These are phyloP conservation scores for Cutaneotrichosporon cutaneum DNA, from an alignment of 1,284 basidiomycete species.

Conservation along the genomic window DNA sequence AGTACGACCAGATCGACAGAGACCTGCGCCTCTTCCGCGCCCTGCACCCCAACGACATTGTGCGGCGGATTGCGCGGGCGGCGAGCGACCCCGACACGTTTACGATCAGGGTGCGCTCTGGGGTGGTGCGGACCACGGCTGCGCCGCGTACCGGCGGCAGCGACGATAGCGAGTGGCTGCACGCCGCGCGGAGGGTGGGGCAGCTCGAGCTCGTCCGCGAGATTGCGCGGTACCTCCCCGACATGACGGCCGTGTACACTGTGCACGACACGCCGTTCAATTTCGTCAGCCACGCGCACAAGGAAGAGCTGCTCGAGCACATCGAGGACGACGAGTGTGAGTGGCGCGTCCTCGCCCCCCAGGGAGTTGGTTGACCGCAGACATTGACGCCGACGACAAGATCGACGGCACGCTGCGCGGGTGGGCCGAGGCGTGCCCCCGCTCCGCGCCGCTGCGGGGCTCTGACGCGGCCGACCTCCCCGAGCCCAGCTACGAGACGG, in stretches of 20 bases:
- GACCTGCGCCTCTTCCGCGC: slow-evolving; percentile 45
- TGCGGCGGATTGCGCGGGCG: slow-evolving; percentile 57
- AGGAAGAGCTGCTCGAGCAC: slow-evolving; percentile 52
- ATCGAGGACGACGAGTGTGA: slow-evolving; percentile 52
- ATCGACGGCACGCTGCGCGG: slow-evolving; percentile 32
- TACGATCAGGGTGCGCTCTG: slow-evolving; percentile 25
- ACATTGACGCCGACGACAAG: slow-evolving; percentile 33
- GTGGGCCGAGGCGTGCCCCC: slow-evolving; percentile 36
- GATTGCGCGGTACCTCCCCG: slow-evolving; percentile 41
- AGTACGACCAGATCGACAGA: slow-evolving; percentile 49
- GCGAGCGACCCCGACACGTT: slow-evolving; percentile 23
- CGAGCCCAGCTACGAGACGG: background rate
- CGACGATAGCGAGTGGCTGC: slow-evolving; percentile 29
- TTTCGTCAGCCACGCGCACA: slow-evolving; percentile 56
- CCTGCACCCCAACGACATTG: slow-evolving; percentile 61
- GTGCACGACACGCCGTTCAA: slow-evolving; percentile 55
- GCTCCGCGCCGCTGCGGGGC: background rate
- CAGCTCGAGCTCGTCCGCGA: slow-evolving; percentile 42
- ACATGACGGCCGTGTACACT: slow-evolving; percentile 42
- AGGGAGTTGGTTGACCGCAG: slow-evolving; percentile 13
- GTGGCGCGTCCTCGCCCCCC: background rate
- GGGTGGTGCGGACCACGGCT: slow-evolving; percentile 15
- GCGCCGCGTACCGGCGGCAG: too few species aligned
- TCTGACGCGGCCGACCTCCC: background rate
- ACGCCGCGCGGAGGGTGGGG: slow-evolving; percentile 38